These are phyloP conservation scores for Clarireedia hainanense DNA, from an alignment of 2,329 filamentous ascomycete genomes.

Conservation along the genomic window DNA sequence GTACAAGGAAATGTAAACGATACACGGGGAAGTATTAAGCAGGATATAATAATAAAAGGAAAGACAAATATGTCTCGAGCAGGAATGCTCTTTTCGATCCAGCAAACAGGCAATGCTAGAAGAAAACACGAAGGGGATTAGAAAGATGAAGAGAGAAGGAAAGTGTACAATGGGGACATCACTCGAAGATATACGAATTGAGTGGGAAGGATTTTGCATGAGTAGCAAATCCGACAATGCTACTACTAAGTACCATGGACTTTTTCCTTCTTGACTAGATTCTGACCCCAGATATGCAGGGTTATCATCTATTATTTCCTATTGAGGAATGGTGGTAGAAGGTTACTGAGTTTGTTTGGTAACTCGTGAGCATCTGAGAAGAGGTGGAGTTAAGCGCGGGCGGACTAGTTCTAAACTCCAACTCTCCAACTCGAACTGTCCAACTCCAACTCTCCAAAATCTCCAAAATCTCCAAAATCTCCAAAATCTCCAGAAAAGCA, in stretches of 20 bases:
- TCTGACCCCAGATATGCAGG: neutral
- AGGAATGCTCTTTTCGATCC: neutral
- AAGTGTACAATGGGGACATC: neutral
- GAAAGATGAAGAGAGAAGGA: neutral
- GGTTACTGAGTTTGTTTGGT: neutral
- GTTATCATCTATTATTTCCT: neutral
- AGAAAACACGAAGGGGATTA: neutral
- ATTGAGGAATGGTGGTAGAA: constrained; percentile 3
- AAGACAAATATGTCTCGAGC: neutral
- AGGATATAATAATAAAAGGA: neutral
- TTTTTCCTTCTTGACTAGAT: neutral
- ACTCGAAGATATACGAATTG: constrained; percentile 4
- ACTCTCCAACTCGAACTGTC: neutral
- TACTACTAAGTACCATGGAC: neutral
- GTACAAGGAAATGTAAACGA: neutral
- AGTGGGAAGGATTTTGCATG: neutral
- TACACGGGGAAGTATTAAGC: neutral
- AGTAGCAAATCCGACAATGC: neutral
- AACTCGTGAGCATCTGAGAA: neutral
- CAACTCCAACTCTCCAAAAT: neutral
- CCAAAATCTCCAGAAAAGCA: neutral
- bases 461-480: neutral
- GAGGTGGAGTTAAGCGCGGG: neutral
- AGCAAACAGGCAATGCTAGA: neutral
- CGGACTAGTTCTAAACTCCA: neutral